Base-by-base conservation (phyloP, 371 early-diverging fungal species). In the Neoconidiobolus thromboides region DNA sequence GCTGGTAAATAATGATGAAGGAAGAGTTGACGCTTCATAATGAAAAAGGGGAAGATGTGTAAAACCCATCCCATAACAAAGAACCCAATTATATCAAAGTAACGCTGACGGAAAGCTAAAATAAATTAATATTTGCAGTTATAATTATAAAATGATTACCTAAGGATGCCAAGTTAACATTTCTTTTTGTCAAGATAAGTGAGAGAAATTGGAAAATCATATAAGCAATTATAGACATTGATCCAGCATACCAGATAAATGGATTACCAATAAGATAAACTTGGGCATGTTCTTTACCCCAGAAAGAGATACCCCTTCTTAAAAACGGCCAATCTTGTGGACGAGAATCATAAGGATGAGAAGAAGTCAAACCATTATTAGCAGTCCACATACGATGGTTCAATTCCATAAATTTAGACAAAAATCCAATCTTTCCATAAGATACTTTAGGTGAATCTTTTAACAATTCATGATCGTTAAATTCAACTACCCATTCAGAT, bases 241-340 rank as follows among this genome's bases (percentile, higher is more conserved):
- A 77, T 4, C 85, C 72, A 10, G 78, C 48, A 84, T 93, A 96
- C 83, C 93, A 99, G 3, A 87, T 69, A 44, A 92, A 49, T 7
- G 99, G 96, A 68, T 99, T 99, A n/a, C 99, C 98, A 37, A 99
- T 66, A 58, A 99, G 76, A 64, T 97, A 94, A 64, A 99, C 82
- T 58, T 87, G 86, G 12, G 67, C 62, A 26, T 71, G 66, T 5
- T 73, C 71, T 40, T 68, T 65, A n/a, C 76, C 80, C 95, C 95
- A 96, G 73, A 90, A 93, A 1, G 82, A 79, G 64, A 96, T 90
- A 1, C 93, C 93, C 39, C 89, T 78, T 44, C 76, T 71, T 54
- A 94, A 71, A 63, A 86, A 76, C 7, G 89, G 81, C 97, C 97
- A 96, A 37, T 82, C 68, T 36, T 69, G 73, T 37, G 83, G 96